Evolutionary conservation across 2,329 filamentous ascomycete genomes (phyloP), one percentile per base, ranked within the genome.

Genomic region (Trichoderma sp.): DNA sequence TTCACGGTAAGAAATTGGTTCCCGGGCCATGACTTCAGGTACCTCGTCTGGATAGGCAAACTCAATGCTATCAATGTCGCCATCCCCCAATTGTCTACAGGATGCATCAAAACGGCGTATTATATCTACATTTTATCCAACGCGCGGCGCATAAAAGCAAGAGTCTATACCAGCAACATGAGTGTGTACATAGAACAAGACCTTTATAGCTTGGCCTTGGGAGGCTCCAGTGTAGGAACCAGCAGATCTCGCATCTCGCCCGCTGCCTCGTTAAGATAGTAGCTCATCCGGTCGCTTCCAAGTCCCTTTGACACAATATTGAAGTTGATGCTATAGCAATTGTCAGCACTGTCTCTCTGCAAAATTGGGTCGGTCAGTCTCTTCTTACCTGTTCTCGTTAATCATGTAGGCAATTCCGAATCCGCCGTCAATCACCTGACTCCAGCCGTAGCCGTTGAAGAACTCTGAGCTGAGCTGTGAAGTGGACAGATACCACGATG

Each of bases 401-500:
- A 99, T 98, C 95, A 99, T 99, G 79, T 99, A 99, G 45, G 95
- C 95, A 77, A 99, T 97, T 72, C 95, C 95, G 81, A 95, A 99
- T 34, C 95, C 95, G 69, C 91, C 92, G 76, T 98, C 94, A 66
- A 98, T 91, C 63, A 99, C 95, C 83, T 99, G 94, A 77, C 92
- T 95, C 95, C 95, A 99, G 54, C 95, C 95, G 80, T 99, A 99
- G 27, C 96, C 95, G 78, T 99, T 99, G 82, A 98, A 99, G 84
- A 92, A 97, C 83, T 99, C 96, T 37, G 90, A 94, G 81, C 91
- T 95, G 78, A 99, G 83, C 83, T 99, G 96, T 70, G 89, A 93
- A 32, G 90, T 93, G 32, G 90, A 94, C 68, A 99, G 84, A 81
- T 89, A 97, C 95, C 95, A 99, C 15, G 90, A 93, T 76, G 86